Evolutionary conservation across 202 grass and related monocot genomes (phyloP), one percentile per base, ranked within the genome.

Genomic region (Musa balbisiana): DNA sequence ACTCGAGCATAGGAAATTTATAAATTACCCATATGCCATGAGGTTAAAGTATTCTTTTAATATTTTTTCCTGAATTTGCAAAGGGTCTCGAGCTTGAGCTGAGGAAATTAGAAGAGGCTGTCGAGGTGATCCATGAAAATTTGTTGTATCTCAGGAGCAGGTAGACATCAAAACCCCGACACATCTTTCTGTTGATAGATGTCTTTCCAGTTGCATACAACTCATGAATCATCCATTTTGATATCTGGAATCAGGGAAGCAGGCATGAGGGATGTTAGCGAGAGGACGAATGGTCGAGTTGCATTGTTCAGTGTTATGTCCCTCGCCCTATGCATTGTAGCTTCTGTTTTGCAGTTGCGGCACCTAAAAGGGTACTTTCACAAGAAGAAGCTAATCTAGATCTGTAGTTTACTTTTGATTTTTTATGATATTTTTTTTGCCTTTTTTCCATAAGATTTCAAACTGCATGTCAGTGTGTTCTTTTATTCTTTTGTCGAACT

Each of bases 81-180:
- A 15, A 77, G 75, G 75, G 75, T 19, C 60, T 77, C 15, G 75
- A 77, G 75, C 75, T 77, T 17, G 75, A 77, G 62, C 75, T 77
- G 11, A 77, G 43, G 58, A 77, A 65, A 52, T 17, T 77, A 52
- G 75, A 77, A 65, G 75, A 62, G 3, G 59, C 75, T 26, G 75
- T 77, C 2, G 59, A 65, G 43, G 33, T 33, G 21, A 77, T 77
- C 20, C 75, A 77, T 52, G 75, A 77, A 3, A 65, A 77, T 49
- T 66, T 77, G 49, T 21, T 77, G 60, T 77, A 77, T 27, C 75
- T 77, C 4, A 64, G 20, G 21, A 24, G 13, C 49, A 66, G 75
- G 75, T 77, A 64, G 51, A 52, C 33, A 64, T 50, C 15, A 19
- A 2, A 43, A 11, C 33, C 52, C 17, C 14, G 20, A 64, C 17